A percentile compares a stretch with the other conserved stretches of the same genome.
phyloP scores from a whole-genome alignment of 495 filamentous ascomycete genomes.

The Cudoniella acicularis region DNA sequence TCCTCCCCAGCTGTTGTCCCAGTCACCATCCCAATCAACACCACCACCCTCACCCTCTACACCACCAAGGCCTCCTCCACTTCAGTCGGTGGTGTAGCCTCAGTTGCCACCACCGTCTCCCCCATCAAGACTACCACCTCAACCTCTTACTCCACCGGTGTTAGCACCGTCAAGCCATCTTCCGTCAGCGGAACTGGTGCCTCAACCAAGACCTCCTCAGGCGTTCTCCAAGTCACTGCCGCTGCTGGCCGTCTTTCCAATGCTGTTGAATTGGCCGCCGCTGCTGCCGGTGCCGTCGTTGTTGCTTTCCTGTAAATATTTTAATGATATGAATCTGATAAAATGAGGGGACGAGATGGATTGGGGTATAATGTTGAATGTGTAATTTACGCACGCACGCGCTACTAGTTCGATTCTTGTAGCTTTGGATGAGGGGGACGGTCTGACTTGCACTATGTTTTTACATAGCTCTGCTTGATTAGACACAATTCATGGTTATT shows the following conservation, averaged over 20 bases:
- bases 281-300: slow-evolving; percentile 14
- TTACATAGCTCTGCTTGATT: no score
- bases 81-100: slow-evolving; percentile 23
- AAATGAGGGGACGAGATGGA: neutral
- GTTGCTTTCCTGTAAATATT: slow-evolving; percentile 17
- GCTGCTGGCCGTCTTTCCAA: slow-evolving; percentile 6
- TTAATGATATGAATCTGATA: no score
- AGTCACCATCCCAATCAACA: slow-evolving; percentile 51
- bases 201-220: slow-evolving; percentile 4
- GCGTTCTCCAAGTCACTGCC: slow-evolving; percentile 5
- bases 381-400: neutral
- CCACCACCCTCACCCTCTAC: slow-evolving; percentile 35
- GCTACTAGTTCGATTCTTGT: neutral
- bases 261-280: slow-evolving; percentile 2
- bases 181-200: slow-evolving; percentile 12
- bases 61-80: slow-evolving; percentile 59
- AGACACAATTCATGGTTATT: no score
- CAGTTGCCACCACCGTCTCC: neutral
- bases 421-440: no score
- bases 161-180: slow-evolving; percentile 51
- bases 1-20: no score
- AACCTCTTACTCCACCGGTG: slow-evolving; percentile 44
- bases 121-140: neutral
- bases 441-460: no score
- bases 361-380: neutral